Evolutionary conservation across 2,329 filamentous ascomycete species (phyloP), one percentile per base, ranked within the genome.

Genomic region (Zarea fungicola): DNA sequence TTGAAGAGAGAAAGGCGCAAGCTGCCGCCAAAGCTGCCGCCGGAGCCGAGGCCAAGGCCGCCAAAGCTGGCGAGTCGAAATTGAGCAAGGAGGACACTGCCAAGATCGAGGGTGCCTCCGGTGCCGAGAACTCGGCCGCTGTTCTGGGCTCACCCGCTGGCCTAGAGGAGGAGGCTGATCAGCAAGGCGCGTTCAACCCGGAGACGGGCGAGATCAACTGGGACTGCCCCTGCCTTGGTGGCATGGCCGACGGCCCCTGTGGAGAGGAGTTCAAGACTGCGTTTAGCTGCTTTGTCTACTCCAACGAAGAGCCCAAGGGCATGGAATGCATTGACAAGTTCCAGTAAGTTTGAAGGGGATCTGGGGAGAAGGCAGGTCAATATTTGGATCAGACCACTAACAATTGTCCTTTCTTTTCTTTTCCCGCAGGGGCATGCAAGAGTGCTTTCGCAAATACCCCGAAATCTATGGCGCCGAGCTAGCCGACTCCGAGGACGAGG

Each of bases 181-280:
- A 92, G 64, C 84, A 97, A 69, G 93, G 89, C 49, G 93, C 93
- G 1, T 99, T 97, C 74, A 95, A 99, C 69, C 90, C 91, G 3
- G 93, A 97, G 74, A 99, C 93, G 9, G 93, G 93, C 58, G 93
- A 99, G 78, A 99, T 99, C 72, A 99, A 99, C 77, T 99, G 93
- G 93, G 93, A 97, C 66, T 99, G 93, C 69, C 93, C 93, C 14
- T 99, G 93, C 67, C 74, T 99, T 28, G 93, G 93, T 42, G 93
- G 93, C 46, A 99, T 99, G 93, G 93, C 93, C 7, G 73, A 96
- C 63, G 93, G 93, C 0, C 93, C 93, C 47, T 99, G 93, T 65
- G 93, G 93, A 41, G 89, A 95, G 65, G 84, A 97, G 62, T 99
- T 99, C 79, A 90, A 85, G 74, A 84, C 84, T 21, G 93, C 93